These are phyloP conservation scores for Adansonia madagascariensis DNA, from an alignment of 441 rosid genomes.

Conservation along the genomic window DNA sequence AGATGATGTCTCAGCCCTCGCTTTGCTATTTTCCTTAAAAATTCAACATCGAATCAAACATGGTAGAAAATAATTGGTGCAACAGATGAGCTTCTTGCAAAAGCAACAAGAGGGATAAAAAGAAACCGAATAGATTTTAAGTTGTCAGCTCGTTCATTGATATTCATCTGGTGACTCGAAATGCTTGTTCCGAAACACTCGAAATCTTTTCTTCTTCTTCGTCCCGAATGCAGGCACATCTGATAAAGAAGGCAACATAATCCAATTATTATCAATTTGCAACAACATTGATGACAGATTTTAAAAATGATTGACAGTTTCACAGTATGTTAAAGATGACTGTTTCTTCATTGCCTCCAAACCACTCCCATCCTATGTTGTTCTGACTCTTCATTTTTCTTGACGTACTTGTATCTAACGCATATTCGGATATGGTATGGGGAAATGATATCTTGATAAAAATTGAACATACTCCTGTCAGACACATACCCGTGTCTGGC, in stretches of 20 bases:
- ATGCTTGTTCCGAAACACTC: slow-evolving; percentile 43
- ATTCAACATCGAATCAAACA: slow-evolving; percentile 3
- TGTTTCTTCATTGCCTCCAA: background rate
- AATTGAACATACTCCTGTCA: too few species aligned
- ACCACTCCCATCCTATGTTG: background rate
- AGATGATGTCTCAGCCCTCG: slow-evolving; percentile 18
- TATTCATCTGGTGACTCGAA: slow-evolving; percentile 34
- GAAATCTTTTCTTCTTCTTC: slow-evolving; percentile 53
- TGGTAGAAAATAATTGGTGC: slow-evolving; percentile 10
- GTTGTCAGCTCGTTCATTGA: slow-evolving; percentile 22
- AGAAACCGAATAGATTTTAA: background rate
- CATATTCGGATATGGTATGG: too few species aligned
- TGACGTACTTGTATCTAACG: too few species aligned
- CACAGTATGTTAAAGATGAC: background rate
- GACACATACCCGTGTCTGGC: too few species aligned
- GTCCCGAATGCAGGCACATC: slow-evolving; percentile 46
- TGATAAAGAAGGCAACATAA: slow-evolving; percentile 29
- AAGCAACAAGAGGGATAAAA: background rate
- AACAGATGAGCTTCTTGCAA: slow-evolving; percentile 19
- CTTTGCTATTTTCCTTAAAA: background rate
- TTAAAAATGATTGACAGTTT: background rate
- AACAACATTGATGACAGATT: background rate
- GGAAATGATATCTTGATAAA: too few species aligned
- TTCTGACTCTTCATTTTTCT: too few species aligned
- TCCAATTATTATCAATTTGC: slow-evolving; percentile 22